A percentile compares a stretch with the other conserved stretches of the same genome.
Conservation (phyloP, 2,329 filamentous ascomycete species). For the Paramyrothecium roridum region DNA sequence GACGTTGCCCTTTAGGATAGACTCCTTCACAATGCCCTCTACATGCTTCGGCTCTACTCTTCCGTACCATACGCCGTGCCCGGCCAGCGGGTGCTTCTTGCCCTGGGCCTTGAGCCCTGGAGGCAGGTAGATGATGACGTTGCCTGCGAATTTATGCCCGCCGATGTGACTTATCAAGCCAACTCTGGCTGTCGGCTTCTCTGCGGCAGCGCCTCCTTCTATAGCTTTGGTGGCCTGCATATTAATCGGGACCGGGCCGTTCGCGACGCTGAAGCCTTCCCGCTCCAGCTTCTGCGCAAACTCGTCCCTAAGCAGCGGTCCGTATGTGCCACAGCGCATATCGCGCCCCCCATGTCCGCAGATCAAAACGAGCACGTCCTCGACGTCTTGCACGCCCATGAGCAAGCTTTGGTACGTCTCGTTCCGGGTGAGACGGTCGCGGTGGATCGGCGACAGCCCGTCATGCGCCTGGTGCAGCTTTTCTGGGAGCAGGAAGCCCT, state of each 20-base stretch:
- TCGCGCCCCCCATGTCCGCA: slow-evolving; percentile 87
- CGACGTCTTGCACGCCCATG: slow-evolving; percentile 55
- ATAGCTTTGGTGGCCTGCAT: slow-evolving; percentile 10
- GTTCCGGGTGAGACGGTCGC: slow-evolving; percentile 48
- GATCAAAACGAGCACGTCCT: slow-evolving; percentile 74
- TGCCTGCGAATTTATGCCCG: slow-evolving; percentile 83
- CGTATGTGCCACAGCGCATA: slow-evolving; percentile 75
- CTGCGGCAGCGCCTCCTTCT: slow-evolving; percentile 9
- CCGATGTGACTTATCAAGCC: slow-evolving; percentile 77
- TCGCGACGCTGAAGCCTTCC: slow-evolving; percentile 46
- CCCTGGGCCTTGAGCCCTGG: slow-evolving; percentile 43
- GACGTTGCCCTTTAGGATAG: slow-evolving; percentile 63
- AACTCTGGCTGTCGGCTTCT: slow-evolving; percentile 50
- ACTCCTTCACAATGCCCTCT: slow-evolving; percentile 71
- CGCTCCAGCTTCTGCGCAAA: slow-evolving; percentile 61
- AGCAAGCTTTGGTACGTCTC: slow-evolving; percentile 50
- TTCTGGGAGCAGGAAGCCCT: slow-evolving; percentile 63
- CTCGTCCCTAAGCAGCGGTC: slow-evolving; percentile 66
- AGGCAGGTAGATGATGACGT: slow-evolving; percentile 78
- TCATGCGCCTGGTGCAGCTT: slow-evolving; percentile 61
- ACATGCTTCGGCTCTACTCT: slow-evolving; percentile 73
- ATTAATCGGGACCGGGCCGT: slow-evolving; percentile 38
- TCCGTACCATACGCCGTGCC: slow-evolving; percentile 80
- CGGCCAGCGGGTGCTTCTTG: slow-evolving; percentile 56
- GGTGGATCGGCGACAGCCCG: slow-evolving; percentile 54